These are phyloP conservation scores for Scopulariopsis brevicaulis DNA, from an alignment of 2,329 filamentous ascomycete species.

Conservation along the genomic window DNA sequence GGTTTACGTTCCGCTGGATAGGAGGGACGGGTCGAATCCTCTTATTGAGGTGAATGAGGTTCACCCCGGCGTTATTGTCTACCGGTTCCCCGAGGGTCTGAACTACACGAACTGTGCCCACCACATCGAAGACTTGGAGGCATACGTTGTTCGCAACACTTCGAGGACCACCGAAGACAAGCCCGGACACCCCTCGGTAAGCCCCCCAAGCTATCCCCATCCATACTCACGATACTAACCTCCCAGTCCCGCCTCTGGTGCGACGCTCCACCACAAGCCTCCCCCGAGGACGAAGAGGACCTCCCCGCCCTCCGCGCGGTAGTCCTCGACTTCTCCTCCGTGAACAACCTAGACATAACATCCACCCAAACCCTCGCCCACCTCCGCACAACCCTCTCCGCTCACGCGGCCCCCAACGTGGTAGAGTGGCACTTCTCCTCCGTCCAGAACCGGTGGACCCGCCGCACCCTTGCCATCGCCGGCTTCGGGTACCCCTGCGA, in stretches of 20 bases:
- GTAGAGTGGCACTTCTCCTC: constrained; percentile 41
- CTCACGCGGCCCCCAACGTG: constrained; percentile 30
- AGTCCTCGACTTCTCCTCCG: constrained; percentile 41
- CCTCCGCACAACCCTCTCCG: constrained; percentile 39
- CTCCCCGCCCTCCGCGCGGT: constrained; percentile 21
- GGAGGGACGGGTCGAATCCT: constrained; percentile 32
- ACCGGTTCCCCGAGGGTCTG: constrained; percentile 38
- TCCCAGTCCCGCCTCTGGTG: constrained; percentile 2
- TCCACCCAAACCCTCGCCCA: constrained; percentile 42
- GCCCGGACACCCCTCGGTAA: constrained; percentile 18
- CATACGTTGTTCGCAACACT: constrained; percentile 27
- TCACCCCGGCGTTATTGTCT: constrained; percentile 38
- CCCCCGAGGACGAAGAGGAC: not conserved
- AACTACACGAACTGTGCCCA: constrained; percentile 40
- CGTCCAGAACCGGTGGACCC: constrained; percentile 42
- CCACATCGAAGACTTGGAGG: constrained; percentile 29
- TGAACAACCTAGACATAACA: constrained; percentile 45
- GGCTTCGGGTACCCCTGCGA: constrained; percentile 34
- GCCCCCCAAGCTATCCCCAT: not conserved
- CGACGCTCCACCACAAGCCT: not conserved
- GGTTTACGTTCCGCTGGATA: constrained; percentile 27
- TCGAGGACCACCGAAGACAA: constrained; percentile 24
- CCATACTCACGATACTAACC: not conserved
- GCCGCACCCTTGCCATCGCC: constrained; percentile 40
- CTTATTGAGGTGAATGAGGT: constrained; percentile 26